Evolutionary conservation across 352 stramenopile genomes (phyloP), one percentile per base, ranked within the genome.

Genomic region (Phytophthora vignae): DNA sequence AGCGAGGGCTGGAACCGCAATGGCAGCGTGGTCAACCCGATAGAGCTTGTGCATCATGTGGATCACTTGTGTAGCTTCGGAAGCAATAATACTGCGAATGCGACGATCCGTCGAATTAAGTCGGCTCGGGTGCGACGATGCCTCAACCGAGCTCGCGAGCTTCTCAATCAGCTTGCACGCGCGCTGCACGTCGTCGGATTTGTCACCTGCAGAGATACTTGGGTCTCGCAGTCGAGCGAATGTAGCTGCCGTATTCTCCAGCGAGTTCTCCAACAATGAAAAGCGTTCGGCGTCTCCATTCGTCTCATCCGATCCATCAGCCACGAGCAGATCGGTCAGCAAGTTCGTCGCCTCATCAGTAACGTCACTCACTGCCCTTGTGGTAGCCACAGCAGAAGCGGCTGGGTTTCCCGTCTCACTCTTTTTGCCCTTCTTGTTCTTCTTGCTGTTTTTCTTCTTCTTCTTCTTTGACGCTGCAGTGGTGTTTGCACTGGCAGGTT

Each of bases 31-130:
- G 27, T 72, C 58, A 60, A 75, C 55, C 11, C 67, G 72, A 57
- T 73, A 36, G 0, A 76, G 53, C 40, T 75, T 78, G 58, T 79
- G 62, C 72, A 76, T 73, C 62, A 76, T 64, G 42, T 79, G 72
- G 11, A 78, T 66, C n/a, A 70, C 21, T 59, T 56, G 67, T 8
- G 21, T 36, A 2, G 57, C 50, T 40, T 67, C 66, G 1, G 49
- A 56, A 8, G 55, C 14, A 3, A 67, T 25, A 0, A 31, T 9
- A 22, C 36, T 48, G 12, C 70, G 60, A 25, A 72, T 2, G 9
- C 27, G 17, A 19, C 52, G 55, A 25, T 58, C 19, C 4, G 59
- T 69, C 4, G 55, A 60, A 27, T 62, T 48, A 0, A 69, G 61
- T 56, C 55, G 42, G 4, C 46, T 62, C 8, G 46, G 46, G 22